Percentiles rank a stretch among this genome's conserved stretches.
Evolutionary conservation across 257 asterid species (phyloP).

Genomic region (Penstemon barbatus): DNA sequence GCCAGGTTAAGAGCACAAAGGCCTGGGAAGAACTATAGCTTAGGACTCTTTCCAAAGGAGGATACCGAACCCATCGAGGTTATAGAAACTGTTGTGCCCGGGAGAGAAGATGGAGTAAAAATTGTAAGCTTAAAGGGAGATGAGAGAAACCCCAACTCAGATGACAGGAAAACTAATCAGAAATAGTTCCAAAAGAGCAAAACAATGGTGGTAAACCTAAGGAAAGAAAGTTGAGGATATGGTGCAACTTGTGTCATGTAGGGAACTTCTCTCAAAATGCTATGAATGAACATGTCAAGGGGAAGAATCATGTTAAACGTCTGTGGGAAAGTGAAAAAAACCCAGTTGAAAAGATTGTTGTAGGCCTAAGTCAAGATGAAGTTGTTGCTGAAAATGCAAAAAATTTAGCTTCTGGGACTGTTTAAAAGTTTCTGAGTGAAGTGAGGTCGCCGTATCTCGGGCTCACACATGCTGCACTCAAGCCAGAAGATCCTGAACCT

Average conservation of each 20-base stretch:
- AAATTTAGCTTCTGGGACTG: background rate
- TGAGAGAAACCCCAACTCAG: background rate
- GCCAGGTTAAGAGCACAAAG: slow-evolving; percentile 31
- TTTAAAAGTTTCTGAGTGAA: background rate
- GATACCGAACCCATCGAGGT: background rate
- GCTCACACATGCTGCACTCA: background rate
- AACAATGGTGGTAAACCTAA: background rate
- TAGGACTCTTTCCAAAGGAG: slow-evolving; percentile 30
- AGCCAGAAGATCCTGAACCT: background rate
- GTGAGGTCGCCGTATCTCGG: background rate
- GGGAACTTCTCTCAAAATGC: slow-evolving; percentile 23
- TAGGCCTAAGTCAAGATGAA: background rate
- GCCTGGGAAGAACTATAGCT: slow-evolving; percentile 29
- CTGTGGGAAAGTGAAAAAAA: slow-evolving; percentile 18
- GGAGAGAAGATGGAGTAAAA: slow-evolving; percentile 2
- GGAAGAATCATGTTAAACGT: slow-evolving; percentile 43
- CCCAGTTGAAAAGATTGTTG: background rate
- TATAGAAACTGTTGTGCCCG: background rate
- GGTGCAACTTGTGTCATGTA: slow-evolving; percentile 43
- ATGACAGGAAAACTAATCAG: slow-evolving; percentile 11
- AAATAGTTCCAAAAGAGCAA: slow-evolving; percentile 15
- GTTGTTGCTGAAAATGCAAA: background rate
- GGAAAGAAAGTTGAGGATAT: slow-evolving; percentile 25
- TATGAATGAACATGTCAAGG: slow-evolving; percentile 38
- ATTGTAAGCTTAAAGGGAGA: slow-evolving; percentile 12